A percentile compares a stretch with the other conserved stretches of the same genome.
Evolutionary conservation across 2,329 filamentous ascomycete species (phyloP).

Genomic region (Cercospora citrullina): DNA sequence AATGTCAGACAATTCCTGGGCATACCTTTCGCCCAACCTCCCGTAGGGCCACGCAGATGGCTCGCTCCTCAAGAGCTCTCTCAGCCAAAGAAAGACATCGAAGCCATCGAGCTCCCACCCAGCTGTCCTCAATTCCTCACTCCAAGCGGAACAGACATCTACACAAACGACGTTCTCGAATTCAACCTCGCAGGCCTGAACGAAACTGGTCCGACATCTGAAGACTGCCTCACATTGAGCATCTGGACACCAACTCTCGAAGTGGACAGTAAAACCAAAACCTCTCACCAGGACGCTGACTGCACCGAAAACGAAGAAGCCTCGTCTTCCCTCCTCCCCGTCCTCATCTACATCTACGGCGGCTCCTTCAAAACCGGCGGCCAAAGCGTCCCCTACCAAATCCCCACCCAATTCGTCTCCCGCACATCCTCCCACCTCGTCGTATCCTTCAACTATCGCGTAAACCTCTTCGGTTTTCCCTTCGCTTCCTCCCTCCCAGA

Average conservation of each 20-base stretch:
- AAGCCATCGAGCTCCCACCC: conserved; percentile 31
- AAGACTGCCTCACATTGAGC: conserved; percentile 52
- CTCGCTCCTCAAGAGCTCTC: conserved; percentile 23
- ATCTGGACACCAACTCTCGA: conserved; percentile 46
- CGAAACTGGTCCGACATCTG: conserved; percentile 35
- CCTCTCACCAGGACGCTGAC: not conserved
- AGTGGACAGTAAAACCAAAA: not conserved
- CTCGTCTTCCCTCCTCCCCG: too few relatives aligned
- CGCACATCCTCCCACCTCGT: conserved; percentile 40
- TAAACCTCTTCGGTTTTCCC: conserved; percentile 48
- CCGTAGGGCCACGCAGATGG: conserved; percentile 39
- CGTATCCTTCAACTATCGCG: conserved; percentile 47
- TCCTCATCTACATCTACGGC: conserved; percentile 52
- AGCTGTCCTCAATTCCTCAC: conserved; percentile 35
- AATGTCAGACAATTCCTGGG: conserved; percentile 38
- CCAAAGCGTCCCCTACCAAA: conserved; percentile 49
- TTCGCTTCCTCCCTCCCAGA: conserved; percentile 36
- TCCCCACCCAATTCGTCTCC: conserved; percentile 48
- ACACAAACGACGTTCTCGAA: conserved; percentile 33
- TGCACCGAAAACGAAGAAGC: not conserved
- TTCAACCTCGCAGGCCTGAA: conserved; percentile 37
- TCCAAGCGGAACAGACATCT: conserved; percentile 24
- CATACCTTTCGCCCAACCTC: conserved; percentile 40
- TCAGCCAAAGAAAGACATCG: conserved; percentile 26
- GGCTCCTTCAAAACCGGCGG: conserved; percentile 50